Evolutionary conservation across 768 basidiomycete species (phyloP).

Genomic region (Leucocoprinus birnbaumii): DNA sequence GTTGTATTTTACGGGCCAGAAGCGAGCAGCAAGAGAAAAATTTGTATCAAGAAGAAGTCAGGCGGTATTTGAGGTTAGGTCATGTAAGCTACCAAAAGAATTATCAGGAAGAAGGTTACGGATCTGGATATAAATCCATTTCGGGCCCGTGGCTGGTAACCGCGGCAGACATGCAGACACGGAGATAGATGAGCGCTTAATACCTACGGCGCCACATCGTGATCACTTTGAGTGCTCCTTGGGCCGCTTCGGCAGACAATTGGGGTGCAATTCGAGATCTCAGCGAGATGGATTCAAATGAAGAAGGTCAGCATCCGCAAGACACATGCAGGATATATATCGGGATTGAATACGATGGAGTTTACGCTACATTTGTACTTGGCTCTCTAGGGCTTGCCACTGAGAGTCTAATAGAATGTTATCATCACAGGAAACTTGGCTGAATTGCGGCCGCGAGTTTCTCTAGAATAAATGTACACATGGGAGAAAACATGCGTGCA

Average conservation of each 20-base stretch:
- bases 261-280: not conserved
- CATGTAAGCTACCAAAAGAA: not conserved
- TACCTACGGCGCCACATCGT: not conserved
- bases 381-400: not conserved
- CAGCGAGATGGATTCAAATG: not conserved
- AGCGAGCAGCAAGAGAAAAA: not conserved
- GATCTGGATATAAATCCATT: not conserved
- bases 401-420: not conserved
- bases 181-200: not conserved
- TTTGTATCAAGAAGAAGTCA: not conserved
- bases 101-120: not conserved
- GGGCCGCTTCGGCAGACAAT: not conserved
- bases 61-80: not conserved
- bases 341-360: not conserved
- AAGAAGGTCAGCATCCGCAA: not conserved
- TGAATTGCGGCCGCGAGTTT: not conserved
- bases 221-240: not conserved
- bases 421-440: not conserved
- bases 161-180: not conserved
- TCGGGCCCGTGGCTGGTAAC: not conserved
- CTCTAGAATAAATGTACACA: not conserved
- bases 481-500: not conserved
- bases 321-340: not conserved
- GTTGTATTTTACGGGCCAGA: not conserved
- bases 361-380: not conserved